Conservation (phyloP, 306 rosid genomes). For the Lablab purpureus region DNA sequence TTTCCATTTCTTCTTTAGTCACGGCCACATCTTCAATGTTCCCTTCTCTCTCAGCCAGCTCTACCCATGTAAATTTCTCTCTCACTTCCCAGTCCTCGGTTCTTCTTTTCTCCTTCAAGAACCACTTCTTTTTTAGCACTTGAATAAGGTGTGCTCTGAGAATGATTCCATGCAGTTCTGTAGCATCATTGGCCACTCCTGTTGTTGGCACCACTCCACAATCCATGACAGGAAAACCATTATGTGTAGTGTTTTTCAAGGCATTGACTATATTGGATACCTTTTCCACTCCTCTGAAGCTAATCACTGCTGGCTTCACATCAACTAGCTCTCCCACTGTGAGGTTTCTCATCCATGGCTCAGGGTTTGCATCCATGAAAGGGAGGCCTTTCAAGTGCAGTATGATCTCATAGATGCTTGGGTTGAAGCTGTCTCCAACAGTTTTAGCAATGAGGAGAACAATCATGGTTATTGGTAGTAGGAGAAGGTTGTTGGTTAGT, state of each 20-base stretch:
- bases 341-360: constrained; percentile 90
- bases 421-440: constrained; percentile 89
- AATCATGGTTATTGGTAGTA: constrained; percentile 89
- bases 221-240: constrained; percentile 81
- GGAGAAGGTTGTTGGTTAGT: constrained; percentile 84
- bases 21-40: constrained; percentile 79
- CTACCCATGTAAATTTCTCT: constrained; percentile 79
- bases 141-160: constrained; percentile 81
- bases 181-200: constrained; percentile 55
- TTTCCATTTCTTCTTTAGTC: constrained; percentile 77
- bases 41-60: constrained; percentile 74
- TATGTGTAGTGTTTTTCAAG: constrained; percentile 78
- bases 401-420: constrained; percentile 85
- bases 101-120: constrained; percentile 72
- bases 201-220: constrained; percentile 51
- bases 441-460: constrained; percentile 85
- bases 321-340: constrained; percentile 83
- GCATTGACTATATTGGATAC: constrained; percentile 77
- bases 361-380: constrained; percentile 85
- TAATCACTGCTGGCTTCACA: constrained; percentile 71
- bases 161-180: constrained; percentile 77
- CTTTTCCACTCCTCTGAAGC: constrained; percentile 69
- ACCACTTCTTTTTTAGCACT: constrained; percentile 84
- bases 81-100: constrained; percentile 93
- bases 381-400: constrained; percentile 85